Evolutionary conservation across 495 filamentous ascomycete species (phyloP).

Genomic region (Xanthoparmelia taractica): DNA sequence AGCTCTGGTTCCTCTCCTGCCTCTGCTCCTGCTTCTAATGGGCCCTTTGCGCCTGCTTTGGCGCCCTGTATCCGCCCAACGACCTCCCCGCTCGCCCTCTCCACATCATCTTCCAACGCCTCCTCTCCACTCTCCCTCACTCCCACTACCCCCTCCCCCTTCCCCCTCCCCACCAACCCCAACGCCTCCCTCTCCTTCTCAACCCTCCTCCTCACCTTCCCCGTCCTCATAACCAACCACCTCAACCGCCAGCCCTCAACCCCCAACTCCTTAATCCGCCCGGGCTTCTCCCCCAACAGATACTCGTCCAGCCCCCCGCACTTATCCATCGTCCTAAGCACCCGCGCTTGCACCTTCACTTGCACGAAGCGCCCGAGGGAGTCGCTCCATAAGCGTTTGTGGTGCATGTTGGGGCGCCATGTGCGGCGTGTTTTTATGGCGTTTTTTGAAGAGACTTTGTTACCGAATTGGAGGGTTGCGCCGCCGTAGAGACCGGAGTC

Average conservation of each 20-base stretch:
- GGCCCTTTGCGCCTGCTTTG: too few relatives aligned
- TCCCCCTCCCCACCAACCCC: constrained; percentile 35
- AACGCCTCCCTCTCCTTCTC: constrained; percentile 44
- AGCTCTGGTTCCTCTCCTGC: constrained; percentile 64
- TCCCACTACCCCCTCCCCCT: not conserved
- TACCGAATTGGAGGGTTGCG: constrained; percentile 76
- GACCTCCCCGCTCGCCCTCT: constrained; percentile 5
- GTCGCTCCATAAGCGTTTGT: constrained; percentile 65
- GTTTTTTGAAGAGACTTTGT: constrained; percentile 71
- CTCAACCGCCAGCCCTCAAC: constrained; percentile 79
- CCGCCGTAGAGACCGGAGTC: constrained; percentile 82
- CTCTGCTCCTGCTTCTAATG: constrained; percentile 35
- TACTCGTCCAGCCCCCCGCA: constrained; percentile 86
- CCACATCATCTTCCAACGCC: constrained; percentile 1
- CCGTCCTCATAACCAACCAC: constrained; percentile 76
- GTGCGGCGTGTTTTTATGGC: constrained; percentile 74
- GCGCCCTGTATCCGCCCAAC: constrained; percentile 3
- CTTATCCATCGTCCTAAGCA: constrained; percentile 80
- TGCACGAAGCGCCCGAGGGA: constrained; percentile 57
- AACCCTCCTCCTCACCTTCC: constrained; percentile 52
- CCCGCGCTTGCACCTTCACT: constrained; percentile 66
- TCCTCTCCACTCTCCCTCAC: not conserved
- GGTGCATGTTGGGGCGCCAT: constrained; percentile 85
- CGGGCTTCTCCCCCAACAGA: constrained; percentile 64
- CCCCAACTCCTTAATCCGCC: constrained; percentile 74